Conservation (phyloP, 495 filamentous ascomycete species). For the Choiromyces venosus region DNA sequence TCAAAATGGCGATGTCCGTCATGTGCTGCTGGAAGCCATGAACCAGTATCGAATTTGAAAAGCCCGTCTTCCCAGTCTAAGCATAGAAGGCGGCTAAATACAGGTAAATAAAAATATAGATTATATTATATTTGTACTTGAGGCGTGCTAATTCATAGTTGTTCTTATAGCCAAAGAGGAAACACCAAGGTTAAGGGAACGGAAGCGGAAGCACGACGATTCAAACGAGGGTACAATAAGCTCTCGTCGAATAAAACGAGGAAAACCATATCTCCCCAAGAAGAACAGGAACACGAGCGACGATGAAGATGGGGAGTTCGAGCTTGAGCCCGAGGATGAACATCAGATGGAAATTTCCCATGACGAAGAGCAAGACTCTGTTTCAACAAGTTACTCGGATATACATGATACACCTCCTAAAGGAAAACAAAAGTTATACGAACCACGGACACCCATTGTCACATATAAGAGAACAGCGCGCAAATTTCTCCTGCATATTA, state of each 20-base stretch:
- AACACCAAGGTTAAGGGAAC: slow-evolving; percentile 47
- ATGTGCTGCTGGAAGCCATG: slow-evolving; percentile 64
- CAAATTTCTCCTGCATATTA: slow-evolving; percentile 31
- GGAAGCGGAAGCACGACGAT: slow-evolving; percentile 45
- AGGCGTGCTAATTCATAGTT: slow-evolving; percentile 70
- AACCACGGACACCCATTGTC: slow-evolving; percentile 26
- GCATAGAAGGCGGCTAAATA: slow-evolving; percentile 44
- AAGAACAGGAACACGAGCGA: slow-evolving; percentile 26
- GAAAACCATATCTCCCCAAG: slow-evolving; percentile 18
- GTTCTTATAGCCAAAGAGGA: slow-evolving; percentile 47
- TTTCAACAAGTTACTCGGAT: slow-evolving; percentile 8
- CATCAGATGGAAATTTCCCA: slow-evolving; percentile 23
- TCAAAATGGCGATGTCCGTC: slow-evolving; percentile 72
- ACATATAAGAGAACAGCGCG: slow-evolving; percentile 32
- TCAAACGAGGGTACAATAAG: slow-evolving; percentile 35
- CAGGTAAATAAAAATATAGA: slow-evolving; percentile 38
- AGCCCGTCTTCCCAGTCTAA: slow-evolving; percentile 40
- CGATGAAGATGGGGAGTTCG: slow-evolving; percentile 33
- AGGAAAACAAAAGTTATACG: slow-evolving; percentile 28
- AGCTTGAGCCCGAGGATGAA: slow-evolving; percentile 30
- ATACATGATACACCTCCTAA: slow-evolving; percentile 17
- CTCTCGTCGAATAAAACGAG: slow-evolving; percentile 38
- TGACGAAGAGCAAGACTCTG: background rate
- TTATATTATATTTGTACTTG: slow-evolving; percentile 24
- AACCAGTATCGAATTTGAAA: slow-evolving; percentile 48